Conservation (phyloP, 2,329 filamentous ascomycete genomes). For the Epichloe aotearoae region DNA sequence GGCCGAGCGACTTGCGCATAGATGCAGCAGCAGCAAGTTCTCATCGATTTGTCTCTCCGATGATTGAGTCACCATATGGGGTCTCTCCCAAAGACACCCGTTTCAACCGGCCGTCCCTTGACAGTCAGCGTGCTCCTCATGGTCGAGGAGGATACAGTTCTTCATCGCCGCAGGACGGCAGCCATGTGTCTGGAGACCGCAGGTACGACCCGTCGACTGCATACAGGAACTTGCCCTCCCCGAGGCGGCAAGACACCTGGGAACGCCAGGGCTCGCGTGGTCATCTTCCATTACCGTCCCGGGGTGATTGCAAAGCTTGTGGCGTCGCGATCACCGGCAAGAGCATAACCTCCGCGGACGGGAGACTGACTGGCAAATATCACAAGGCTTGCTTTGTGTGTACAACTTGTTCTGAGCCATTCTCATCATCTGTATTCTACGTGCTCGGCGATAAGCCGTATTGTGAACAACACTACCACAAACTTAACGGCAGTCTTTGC, state of each 20-base stretch:
- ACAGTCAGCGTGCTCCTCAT: background rate
- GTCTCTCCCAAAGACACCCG: constrained; percentile 13
- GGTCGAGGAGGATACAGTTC: constrained; percentile 4
- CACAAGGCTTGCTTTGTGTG: constrained; percentile 95
- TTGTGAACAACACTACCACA: constrained; percentile 86
- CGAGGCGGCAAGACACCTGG: background rate
- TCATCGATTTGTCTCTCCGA: constrained; percentile 12
- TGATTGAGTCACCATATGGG: constrained; percentile 16
- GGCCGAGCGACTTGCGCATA: constrained; percentile 17
- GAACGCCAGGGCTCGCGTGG: constrained; percentile 25
- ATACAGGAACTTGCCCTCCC: background rate
- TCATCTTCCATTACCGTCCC: constrained; percentile 30
- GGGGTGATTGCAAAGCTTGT: constrained; percentile 77
- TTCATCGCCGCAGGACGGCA: background rate
- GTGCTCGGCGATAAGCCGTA: constrained; percentile 79
- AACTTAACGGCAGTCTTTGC: constrained; percentile 79
- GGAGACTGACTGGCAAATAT: constrained; percentile 80
- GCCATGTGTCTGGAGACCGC: background rate
- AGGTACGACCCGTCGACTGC: background rate
- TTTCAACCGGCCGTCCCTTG: constrained; percentile 2
- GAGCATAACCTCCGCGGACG: constrained; percentile 86
- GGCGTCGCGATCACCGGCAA: constrained; percentile 69
- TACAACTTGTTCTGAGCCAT: constrained; percentile 66
- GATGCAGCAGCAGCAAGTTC: constrained; percentile 20
- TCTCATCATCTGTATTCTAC: constrained; percentile 83